Evolutionary conservation across 805 yeast species (phyloP).

Genomic region (Candida glaebosa): DNA sequence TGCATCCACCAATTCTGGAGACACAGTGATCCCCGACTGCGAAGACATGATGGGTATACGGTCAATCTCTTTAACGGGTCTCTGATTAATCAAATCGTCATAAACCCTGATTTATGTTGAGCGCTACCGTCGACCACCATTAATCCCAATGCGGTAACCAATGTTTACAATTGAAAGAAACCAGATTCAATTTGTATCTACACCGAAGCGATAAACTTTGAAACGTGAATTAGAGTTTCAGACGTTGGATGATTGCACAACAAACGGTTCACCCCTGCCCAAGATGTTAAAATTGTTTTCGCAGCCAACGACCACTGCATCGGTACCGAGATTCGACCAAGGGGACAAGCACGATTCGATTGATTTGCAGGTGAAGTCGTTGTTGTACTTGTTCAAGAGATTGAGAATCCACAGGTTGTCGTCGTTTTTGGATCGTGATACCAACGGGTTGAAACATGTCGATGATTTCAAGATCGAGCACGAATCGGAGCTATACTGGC

Average conservation of each 20-base stretch:
- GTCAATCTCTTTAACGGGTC: no score
- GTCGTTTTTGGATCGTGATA: slow-evolving; percentile 32
- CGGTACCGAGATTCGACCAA: slow-evolving; percentile 8
- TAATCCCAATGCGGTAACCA: neutral
- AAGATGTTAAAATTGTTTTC: slow-evolving; percentile 3
- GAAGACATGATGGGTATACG: slow-evolving; percentile 32
- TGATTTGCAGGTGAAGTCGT: slow-evolving; percentile 58
- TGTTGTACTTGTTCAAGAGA: slow-evolving; percentile 56
- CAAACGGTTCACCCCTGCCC: no score
- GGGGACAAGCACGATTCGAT: slow-evolving; percentile 41
- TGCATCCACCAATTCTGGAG: slow-evolving; percentile 25
- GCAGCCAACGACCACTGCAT: neutral
- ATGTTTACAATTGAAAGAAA: neutral
- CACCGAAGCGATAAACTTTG: neutral
- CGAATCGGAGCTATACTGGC: slow-evolving; percentile 7
- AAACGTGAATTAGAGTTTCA: neutral
- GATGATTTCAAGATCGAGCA: slow-evolving; percentile 6
- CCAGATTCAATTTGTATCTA: no score
- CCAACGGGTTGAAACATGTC: slow-evolving; percentile 14
- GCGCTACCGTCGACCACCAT: neutral
- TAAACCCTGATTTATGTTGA: neutral
- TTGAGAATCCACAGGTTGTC: slow-evolving; percentile 41
- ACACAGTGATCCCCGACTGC: slow-evolving; percentile 41
- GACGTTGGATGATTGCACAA: no score
- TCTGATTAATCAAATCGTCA: no score